phyloP scores from a whole-genome alignment of 345 rosid genomes.

The Populus simonii region DNA sequence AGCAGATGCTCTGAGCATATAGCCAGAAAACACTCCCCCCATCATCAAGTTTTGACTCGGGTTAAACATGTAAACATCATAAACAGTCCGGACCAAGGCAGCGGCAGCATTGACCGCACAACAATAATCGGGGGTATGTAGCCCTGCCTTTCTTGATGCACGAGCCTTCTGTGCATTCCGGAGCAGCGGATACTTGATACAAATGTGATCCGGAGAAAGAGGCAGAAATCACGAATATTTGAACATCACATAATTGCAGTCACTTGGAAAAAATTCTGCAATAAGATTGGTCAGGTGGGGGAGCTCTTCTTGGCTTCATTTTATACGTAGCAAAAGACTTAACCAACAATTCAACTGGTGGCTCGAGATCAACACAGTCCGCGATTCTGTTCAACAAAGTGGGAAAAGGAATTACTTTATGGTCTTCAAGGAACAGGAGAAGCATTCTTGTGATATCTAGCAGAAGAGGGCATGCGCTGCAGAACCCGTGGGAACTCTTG shows the following conservation, averaged over 20 bases:
- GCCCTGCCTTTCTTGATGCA: not conserved
- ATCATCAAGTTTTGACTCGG: not conserved
- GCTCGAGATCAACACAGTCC: not conserved
- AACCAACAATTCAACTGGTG: not conserved
- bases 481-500: slow-evolving; percentile 60
- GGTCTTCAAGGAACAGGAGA: slow-evolving; percentile 49
- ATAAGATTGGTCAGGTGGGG: not conserved
- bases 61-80: not conserved
- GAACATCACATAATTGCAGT: slow-evolving; percentile 6
- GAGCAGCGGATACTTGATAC: not conserved
- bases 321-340: not conserved
- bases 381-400: not conserved
- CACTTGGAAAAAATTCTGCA: slow-evolving; percentile 8
- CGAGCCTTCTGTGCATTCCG: not conserved
- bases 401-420: not conserved
- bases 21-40: slow-evolving; percentile 3
- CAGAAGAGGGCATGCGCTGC: slow-evolving; percentile 75
- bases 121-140: not conserved
- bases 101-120: not conserved
- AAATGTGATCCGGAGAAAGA: not conserved
- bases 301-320: slow-evolving; percentile 10
- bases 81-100: not conserved
- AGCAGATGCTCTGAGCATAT: not conserved
- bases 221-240: not conserved
- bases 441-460: slow-evolving; percentile 66